Evolutionary conservation across 1,284 basidiomycete genomes (phyloP), one percentile per base, ranked within the genome.

Genomic region (Apiotrichum siamense): DNA sequence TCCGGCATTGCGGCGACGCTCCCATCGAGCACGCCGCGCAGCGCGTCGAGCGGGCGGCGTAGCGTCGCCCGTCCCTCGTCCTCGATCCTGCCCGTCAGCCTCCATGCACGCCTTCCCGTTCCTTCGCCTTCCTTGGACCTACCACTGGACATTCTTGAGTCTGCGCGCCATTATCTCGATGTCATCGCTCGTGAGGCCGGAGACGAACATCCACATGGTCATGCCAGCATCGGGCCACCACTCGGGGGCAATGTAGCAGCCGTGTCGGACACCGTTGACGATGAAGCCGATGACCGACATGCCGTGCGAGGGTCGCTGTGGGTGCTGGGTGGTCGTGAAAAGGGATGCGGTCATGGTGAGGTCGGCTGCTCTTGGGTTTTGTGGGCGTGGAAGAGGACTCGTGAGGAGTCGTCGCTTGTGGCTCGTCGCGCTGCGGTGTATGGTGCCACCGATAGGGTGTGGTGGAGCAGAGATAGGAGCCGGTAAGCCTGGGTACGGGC

Each of bases 141-240:
- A 52, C 47, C 51, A 52, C 29, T 52, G 21, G 1, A 52, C 36
- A 12, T 15, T 21, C 26, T 29, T 20, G 3, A 52, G 45, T n/a
- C 45, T 33, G 25, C 31, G 6, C 13, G 46, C 46, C 51, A 49
- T 52, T 5, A 24, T 20, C 36, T 13, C 29, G 11, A 40, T 20
- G 29, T 45, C 51, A 31, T 36, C 51, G 24, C 23, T 24, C 23
- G 29, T 44, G 21, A 52, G 31, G 17, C 21, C 24, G 25, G 36
- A 35, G 17, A 48, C 42, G 42, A 48, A 48, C 46, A 52, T 52
- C 51, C 47, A 52, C 42, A 52, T 39, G 6, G 51, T 52, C 42
- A 48, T 48, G 29, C 51, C 51, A 7, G 51, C 51, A 41, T 52
- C 51, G 2, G 51, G 51, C 24, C 46, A 52, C 51, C 51, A 52